These are phyloP conservation scores for Phaeophleospora eucalypticola DNA, from an alignment of 2,329 filamentous ascomycete genomes.

Conservation along the genomic window DNA sequence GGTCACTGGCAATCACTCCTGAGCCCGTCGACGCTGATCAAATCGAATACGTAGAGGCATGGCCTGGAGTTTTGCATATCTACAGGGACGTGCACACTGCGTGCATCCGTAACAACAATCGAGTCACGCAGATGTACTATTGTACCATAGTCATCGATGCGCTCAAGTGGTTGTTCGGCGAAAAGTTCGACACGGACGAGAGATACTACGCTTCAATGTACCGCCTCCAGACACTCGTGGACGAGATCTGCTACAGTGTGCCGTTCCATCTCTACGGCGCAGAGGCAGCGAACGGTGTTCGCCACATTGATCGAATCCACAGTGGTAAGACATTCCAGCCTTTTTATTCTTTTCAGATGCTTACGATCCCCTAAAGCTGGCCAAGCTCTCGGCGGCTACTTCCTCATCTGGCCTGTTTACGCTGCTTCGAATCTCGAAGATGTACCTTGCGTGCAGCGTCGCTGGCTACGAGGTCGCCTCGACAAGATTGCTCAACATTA, in stretches of 20 bases:
- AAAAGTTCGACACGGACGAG: conserved; percentile 1
- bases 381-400: conserved; percentile 7
- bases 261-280: conserved; percentile 9
- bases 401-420: conserved; percentile 8
- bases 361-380: not conserved
- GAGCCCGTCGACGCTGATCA: conserved; percentile 1
- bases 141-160: conserved; percentile 7
- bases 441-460: conserved; percentile 7
- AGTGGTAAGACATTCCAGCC: not conserved
- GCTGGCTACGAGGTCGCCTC: conserved; percentile 7
- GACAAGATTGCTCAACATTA: conserved; percentile 4
- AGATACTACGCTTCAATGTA: conserved; percentile 2
- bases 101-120: conserved; percentile 7
- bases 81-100: conserved; percentile 9
- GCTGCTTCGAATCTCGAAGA: conserved; percentile 5
- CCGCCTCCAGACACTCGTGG: conserved; percentile 4
- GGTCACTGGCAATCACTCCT: conserved; percentile 5
- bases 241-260: conserved; percentile 11
- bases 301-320: not conserved
- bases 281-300: not conserved
- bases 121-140: conserved; percentile 9
- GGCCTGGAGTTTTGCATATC: conserved; percentile 9
- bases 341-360: not conserved
- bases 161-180: conserved; percentile 7
- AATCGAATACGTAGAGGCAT: conserved; percentile 6